A percentile compares a stretch with the other conserved stretches of the same genome.
These are phyloP conservation scores for Dryadomyces sulphureus DNA, from an alignment of 2,329 filamentous ascomycete genomes.

Conservation along the genomic window DNA sequence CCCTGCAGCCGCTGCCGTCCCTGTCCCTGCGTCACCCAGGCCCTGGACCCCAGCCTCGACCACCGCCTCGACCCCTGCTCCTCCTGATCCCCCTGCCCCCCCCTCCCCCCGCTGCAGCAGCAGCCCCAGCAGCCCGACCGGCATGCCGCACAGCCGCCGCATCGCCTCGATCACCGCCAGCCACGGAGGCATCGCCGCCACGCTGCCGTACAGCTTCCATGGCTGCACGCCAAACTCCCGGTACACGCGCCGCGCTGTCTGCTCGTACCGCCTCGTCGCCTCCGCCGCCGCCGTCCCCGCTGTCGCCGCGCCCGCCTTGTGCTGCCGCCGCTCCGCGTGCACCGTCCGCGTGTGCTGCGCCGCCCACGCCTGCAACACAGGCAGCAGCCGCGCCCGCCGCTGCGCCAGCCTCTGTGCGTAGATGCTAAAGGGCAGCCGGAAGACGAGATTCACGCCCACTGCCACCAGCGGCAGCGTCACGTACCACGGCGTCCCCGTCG, in stretches of 20 bases:
- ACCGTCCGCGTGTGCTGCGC: slow-evolving; percentile 14
- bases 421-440: slow-evolving; percentile 31
- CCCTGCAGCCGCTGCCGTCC: slow-evolving; percentile 1
- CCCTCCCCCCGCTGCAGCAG: slow-evolving; percentile 12
- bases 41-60: too few species aligned
- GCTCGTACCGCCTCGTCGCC: slow-evolving; percentile 14
- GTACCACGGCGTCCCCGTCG: slow-evolving; percentile 35
- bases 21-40: too few species aligned
- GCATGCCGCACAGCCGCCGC: slow-evolving; percentile 29
- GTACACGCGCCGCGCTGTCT: slow-evolving; percentile 13
- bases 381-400: slow-evolving; percentile 16
- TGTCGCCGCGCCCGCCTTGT: background rate
- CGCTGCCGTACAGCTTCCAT: slow-evolving; percentile 28
- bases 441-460: slow-evolving; percentile 19
- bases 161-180: slow-evolving; percentile 34
- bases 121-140: slow-evolving; percentile 21
- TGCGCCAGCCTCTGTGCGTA: slow-evolving; percentile 20
- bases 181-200: slow-evolving; percentile 32
- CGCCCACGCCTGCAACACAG: slow-evolving; percentile 21
- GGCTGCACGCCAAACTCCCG: slow-evolving; percentile 24
- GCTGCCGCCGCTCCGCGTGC: slow-evolving; percentile 4
- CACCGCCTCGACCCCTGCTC: too few species aligned
- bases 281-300: background rate
- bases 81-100: background rate
- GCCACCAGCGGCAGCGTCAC: slow-evolving; percentile 38